These are phyloP conservation scores for Isatis lusitanica DNA, from an alignment of 441 rosid genomes.

Conservation along the genomic window DNA sequence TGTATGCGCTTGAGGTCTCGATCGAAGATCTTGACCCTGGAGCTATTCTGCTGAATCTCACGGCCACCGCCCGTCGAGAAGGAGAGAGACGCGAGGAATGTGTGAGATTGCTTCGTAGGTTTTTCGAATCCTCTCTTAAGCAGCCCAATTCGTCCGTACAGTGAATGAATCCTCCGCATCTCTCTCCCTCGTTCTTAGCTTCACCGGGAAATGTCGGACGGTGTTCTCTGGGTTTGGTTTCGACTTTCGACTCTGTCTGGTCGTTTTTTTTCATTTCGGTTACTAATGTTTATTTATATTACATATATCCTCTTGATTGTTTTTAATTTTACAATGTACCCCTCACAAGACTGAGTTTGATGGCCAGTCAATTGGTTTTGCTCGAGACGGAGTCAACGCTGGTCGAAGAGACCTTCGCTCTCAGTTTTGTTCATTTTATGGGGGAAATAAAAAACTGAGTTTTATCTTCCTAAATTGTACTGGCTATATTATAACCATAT, in stretches of 20 bases:
- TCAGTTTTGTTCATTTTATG: no score
- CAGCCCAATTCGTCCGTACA: slow-evolving; percentile 16
- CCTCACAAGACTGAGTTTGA: neutral
- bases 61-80: slow-evolving; percentile 59
- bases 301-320: neutral
- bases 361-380: no score
- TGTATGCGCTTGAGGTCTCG: slow-evolving; percentile 88
- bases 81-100: slow-evolving; percentile 28
- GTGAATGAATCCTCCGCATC: slow-evolving; percentile 26
- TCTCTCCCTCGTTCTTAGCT: neutral
- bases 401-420: neutral
- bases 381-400: neutral
- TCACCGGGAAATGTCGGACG: slow-evolving; percentile 5
- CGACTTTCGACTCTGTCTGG: neutral
- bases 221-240: slow-evolving; percentile 20
- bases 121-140: neutral
- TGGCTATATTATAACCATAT: no score
- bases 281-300: neutral
- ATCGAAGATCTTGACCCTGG: slow-evolving; percentile 77
- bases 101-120: neutral
- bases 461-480: no score
- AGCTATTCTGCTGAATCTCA: slow-evolving; percentile 38
- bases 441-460: no score
- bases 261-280: neutral
- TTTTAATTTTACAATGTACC: neutral